These are phyloP conservation scores for Colletotrichum noveboracense DNA, from an alignment of 2,329 filamentous ascomycete genomes.

Conservation along the genomic window DNA sequence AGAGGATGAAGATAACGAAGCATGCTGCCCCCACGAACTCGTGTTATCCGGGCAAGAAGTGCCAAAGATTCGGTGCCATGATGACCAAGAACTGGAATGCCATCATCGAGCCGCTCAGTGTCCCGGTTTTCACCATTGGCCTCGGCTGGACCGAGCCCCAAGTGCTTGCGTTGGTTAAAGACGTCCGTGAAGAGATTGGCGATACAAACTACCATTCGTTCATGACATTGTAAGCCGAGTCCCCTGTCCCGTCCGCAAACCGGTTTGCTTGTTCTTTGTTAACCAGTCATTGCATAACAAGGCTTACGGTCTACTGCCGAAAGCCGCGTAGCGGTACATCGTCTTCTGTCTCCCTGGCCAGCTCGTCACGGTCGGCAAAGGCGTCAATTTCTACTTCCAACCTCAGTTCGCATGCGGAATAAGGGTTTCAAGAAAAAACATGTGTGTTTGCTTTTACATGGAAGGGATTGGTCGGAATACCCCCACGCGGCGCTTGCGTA, in stretches of 20 bases:
- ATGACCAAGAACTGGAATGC: conserved; percentile 31
- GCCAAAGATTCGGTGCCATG: conserved; percentile 32
- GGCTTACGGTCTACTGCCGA: conserved; percentile 32
- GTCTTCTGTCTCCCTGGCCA: conserved; percentile 20
- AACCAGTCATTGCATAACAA: conserved; percentile 27
- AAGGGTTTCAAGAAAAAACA: not conserved
- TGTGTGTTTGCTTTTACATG: not conserved
- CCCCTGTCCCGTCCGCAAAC: conserved; percentile 23
- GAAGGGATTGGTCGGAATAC: not conserved
- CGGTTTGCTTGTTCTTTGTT: conserved; percentile 28
- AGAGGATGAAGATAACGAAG: conserved; percentile 29
- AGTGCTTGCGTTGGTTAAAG: conserved; percentile 35
- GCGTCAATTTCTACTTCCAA: conserved; percentile 1
- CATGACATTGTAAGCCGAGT: conserved; percentile 40
- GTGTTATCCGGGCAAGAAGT: conserved; percentile 33
- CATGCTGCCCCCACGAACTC: conserved; percentile 32
- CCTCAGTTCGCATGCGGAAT: not conserved
- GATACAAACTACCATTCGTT: conserved; percentile 40
- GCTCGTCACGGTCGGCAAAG: conserved; percentile 8
- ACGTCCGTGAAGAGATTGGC: conserved; percentile 37
- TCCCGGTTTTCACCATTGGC: conserved; percentile 41
- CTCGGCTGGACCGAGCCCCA: conserved; percentile 39
- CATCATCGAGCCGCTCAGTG: conserved; percentile 30
- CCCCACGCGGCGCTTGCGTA: not conserved
- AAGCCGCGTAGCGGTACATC: conserved; percentile 28